These are phyloP conservation scores for Lotus japonicus DNA, from an alignment of 306 rosid genomes.

Conservation along the genomic window DNA sequence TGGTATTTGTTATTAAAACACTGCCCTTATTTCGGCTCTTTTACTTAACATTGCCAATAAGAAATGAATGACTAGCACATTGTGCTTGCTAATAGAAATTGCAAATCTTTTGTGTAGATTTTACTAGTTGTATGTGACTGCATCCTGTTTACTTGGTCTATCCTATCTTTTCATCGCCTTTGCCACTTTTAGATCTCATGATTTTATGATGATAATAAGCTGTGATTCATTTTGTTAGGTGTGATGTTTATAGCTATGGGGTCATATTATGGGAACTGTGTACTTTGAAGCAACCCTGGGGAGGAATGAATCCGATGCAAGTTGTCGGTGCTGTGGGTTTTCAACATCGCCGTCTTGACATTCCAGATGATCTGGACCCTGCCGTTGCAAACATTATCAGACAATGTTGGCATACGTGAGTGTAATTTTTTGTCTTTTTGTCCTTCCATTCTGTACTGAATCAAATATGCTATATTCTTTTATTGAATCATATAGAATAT, in stretches of 20 bases:
- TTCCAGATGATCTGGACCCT: slow-evolving; percentile 79
- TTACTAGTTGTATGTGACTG: no score
- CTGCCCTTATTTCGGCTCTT: neutral
- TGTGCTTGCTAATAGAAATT: neutral
- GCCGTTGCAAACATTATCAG: slow-evolving; percentile 66
- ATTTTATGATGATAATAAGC: neutral
- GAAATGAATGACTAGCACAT: neutral
- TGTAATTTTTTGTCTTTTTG: slow-evolving; percentile 3
- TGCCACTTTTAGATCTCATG: neutral
- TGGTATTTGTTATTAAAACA: neutral
- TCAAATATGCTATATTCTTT: neutral
- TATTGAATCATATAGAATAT: neutral
- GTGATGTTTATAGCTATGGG: slow-evolving; percentile 93
- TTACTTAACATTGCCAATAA: neutral
- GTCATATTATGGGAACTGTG: slow-evolving; percentile 96
- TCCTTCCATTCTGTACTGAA: neutral
- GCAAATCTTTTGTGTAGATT: neutral
- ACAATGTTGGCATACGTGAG: slow-evolving; percentile 98
- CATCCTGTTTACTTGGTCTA: no score
- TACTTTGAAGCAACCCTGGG: slow-evolving; percentile 96
- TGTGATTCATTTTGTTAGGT: slow-evolving; percentile 40
- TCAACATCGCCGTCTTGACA: slow-evolving; percentile 99
- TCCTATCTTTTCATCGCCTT: neutral
- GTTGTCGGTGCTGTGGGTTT: slow-evolving; percentile 99
- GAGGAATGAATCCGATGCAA: slow-evolving; percentile 99